Evolutionary conservation across 2,329 filamentous ascomycete genomes (phyloP).

Genomic region (Sclerotiophoma versabilis): DNA sequence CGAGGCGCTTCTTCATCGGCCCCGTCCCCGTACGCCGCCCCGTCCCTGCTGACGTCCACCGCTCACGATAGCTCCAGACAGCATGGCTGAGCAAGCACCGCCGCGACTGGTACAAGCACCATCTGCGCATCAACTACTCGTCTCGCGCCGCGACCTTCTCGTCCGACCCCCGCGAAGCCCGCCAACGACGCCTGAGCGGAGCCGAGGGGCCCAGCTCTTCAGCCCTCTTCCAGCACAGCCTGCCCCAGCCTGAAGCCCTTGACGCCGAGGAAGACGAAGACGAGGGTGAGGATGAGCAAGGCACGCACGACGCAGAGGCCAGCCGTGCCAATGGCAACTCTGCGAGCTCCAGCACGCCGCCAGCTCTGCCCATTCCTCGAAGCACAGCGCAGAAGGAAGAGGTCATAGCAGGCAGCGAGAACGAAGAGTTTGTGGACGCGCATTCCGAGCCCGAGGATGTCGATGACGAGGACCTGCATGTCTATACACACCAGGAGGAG

Average conservation of each 20-base stretch:
- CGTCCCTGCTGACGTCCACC: conserved; percentile 1
- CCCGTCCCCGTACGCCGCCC: conserved; percentile 60
- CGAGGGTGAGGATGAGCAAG: conserved; percentile 35
- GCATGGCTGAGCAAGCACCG: conserved; percentile 70
- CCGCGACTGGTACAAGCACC: conserved; percentile 67
- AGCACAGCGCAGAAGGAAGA: conserved; percentile 32
- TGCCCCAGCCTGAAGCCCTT: conserved; percentile 51
- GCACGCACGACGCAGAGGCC: conserved; percentile 13
- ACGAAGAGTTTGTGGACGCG: conserved; percentile 37
- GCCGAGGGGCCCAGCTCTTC: conserved; percentile 51
- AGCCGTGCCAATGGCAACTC: conserved; percentile 23
- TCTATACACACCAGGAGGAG: conserved; percentile 26
- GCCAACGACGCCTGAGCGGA: conserved; percentile 53
- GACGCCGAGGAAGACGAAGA: conserved; percentile 40
- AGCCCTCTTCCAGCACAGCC: conserved; percentile 50
- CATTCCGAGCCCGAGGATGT: conserved; percentile 42
- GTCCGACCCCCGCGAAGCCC: conserved; percentile 54
- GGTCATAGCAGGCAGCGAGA: conserved; percentile 28
- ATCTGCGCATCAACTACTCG: conserved; percentile 55
- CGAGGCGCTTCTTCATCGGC: conserved; percentile 68
- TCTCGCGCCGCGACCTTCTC: conserved; percentile 60
- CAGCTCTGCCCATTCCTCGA: conserved; percentile 42
- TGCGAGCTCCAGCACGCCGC: conserved; percentile 31
- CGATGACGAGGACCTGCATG: conserved; percentile 27
- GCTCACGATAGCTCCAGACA: conserved; percentile 46